Base-by-base conservation (phyloP, 805 yeast genomes). In the Zygosaccharomyces rouxii region DNA sequence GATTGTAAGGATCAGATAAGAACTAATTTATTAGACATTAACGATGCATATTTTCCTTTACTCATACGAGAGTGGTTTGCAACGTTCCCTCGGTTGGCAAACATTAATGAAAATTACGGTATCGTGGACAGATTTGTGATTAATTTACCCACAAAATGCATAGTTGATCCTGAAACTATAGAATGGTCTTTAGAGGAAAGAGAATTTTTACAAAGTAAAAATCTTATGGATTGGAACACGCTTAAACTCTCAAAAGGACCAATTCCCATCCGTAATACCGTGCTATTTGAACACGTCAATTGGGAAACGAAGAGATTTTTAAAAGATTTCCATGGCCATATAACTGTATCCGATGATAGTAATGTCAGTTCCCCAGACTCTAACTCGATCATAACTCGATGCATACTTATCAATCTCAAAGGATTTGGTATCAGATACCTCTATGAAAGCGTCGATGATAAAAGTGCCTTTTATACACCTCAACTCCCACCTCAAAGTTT, bases 11-110 rank as follows among this genome's bases (percentile, higher is more conserved):
- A 35, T 18, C 45, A 35, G 10, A 46, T 46, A 16, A 21, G n/a
- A 22, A 21, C 19, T 22, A 41, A 35, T 35, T 26, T 46, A 28
- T 21, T 29, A 19, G 35, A 40, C 11, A 26, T 41, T 11, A 42
- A 18, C 9, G 22, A 46, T 21, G 35, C 35, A 4, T 26, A 35
- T 14, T 35, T 46, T n/a, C 49, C 49, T 2, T n/a, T 26, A 13
- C 35, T 40, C 29, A 18, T 40, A 28, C 25, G 41, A 38, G 35
- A 39, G n/a, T 44, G 51, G 44, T 29, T 41, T 41, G 18, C 22
- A 28, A 19, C 5, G 7, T 29, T 29, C 16, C 23, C n/a, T 16
- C 2, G 4, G 9, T 33, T 41, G 10, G 21, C 28, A 19, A 29
- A 11, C 7, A 41, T 41, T 11, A 19, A 21, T 19, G 25, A 29